Percentiles rank a stretch among this genome's conserved stretches.
These are phyloP conservation scores for Bretschneidera sinensis DNA, from an alignment of 345 rosid genomes.

Conservation along the genomic window DNA sequence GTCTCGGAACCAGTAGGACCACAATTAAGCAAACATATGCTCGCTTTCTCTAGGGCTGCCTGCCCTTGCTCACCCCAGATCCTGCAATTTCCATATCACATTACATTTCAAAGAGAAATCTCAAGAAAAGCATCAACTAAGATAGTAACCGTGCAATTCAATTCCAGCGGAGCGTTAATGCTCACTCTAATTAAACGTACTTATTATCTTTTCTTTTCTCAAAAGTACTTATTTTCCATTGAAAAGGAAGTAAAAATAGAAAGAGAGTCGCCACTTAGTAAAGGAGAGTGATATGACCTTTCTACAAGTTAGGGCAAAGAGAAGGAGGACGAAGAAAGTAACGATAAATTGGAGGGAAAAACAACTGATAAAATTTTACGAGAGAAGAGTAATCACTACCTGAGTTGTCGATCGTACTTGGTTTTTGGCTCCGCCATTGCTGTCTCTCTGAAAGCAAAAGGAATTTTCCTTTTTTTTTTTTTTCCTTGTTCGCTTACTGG, in stretches of 20 bases:
- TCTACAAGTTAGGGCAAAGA: background rate
- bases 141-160: background rate
- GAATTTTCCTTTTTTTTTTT: background rate
- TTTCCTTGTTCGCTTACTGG: constrained; percentile 8
- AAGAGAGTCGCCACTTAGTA: background rate
- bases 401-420: constrained; percentile 97
- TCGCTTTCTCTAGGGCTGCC: constrained; percentile 78
- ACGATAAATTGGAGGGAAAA: background rate
- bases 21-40: constrained; percentile 91
- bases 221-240: background rate
- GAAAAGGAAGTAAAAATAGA: background rate
- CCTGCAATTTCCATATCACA: constrained; percentile 35
- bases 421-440: constrained; percentile 76
- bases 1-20: constrained; percentile 99
- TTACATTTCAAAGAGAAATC: background rate
- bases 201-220: background rate
- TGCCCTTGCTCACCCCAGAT: constrained; percentile 99
- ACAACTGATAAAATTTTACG: too few relatives aligned
- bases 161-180: background rate
- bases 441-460: background rate
- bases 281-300: background rate
- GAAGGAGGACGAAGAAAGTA: background rate
- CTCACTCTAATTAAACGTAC: background rate
- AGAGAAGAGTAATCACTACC: constrained; percentile 33
- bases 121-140: background rate